Conservation (phyloP, 2,329 filamentous ascomycete species). For the Colletotrichum siamense region DNA sequence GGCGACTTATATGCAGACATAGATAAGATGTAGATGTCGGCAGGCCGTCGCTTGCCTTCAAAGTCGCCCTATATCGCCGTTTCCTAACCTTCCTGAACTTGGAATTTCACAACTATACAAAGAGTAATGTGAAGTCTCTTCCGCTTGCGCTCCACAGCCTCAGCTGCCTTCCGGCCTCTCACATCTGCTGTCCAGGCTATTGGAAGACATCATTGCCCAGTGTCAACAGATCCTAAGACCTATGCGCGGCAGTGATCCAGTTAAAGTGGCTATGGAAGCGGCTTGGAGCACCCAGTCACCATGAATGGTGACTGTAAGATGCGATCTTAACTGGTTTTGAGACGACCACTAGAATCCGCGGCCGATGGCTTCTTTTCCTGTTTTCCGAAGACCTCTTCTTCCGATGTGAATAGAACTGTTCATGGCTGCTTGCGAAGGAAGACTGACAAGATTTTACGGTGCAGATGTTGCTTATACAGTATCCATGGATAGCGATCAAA, state of each 20-base stretch:
- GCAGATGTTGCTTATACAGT: neutral
- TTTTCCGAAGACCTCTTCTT: neutral
- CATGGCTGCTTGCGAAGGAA: neutral
- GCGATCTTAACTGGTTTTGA: neutral
- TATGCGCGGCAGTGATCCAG: neutral
- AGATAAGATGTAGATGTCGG: neutral
- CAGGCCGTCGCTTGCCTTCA: neutral
- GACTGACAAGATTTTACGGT: neutral
- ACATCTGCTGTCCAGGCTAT: neutral
- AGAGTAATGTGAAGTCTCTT: neutral
- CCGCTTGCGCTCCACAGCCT: neutral
- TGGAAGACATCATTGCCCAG: neutral
- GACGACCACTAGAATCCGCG: neutral
- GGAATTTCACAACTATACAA: neutral
- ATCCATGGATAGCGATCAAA: neutral
- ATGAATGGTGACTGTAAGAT: neutral
- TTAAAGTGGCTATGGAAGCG: neutral
- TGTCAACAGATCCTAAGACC: neutral
- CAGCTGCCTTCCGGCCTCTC: neutral
- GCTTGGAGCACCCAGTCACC: neutral
- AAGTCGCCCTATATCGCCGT: neutral
- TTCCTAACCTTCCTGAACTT: neutral
- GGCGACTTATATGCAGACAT: neutral
- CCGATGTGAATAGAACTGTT: neutral
- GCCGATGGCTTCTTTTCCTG: neutral